Evolutionary conservation across 2,329 filamentous ascomycete species (phyloP).

Genomic region (Fusarium sarcochroum): DNA sequence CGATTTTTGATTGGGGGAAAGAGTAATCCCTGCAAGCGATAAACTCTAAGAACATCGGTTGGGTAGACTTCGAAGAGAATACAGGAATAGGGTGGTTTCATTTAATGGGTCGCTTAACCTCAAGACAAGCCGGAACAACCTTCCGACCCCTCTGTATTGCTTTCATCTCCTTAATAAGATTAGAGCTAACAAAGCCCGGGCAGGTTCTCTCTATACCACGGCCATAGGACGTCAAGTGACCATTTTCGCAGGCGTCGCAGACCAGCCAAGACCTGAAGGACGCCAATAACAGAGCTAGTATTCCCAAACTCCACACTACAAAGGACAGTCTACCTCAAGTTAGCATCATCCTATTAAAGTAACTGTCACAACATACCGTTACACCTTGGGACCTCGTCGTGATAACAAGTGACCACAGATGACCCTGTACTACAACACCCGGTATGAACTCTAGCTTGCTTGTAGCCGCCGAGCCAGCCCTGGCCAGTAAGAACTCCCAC

Average conservation of each 20-base stretch:
- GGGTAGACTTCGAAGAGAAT: too few relatives aligned
- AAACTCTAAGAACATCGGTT: too few relatives aligned
- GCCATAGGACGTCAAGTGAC: conserved; percentile 13
- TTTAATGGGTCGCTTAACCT: too few relatives aligned
- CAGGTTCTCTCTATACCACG: conserved; percentile 12
- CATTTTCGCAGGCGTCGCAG: conserved; percentile 5
- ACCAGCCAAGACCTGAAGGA: conserved; percentile 16
- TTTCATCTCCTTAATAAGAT: too few relatives aligned
- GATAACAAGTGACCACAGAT: conserved; percentile 21
- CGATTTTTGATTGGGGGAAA: too few relatives aligned
- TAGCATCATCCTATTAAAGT: not conserved
- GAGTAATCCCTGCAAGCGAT: too few relatives aligned
- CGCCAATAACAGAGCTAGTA: conserved; percentile 2
- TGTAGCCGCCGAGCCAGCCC: not conserved
- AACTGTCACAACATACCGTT: conserved; percentile 1
- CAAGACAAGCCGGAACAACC: too few relatives aligned
- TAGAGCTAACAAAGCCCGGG: too few relatives aligned
- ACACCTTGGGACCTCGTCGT: conserved; percentile 3
- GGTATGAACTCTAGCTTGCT: not conserved
- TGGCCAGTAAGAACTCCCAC: conserved; percentile 9
- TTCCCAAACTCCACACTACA: conserved; percentile 2
- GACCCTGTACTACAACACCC: conserved; percentile 8
- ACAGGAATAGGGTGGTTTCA: too few relatives aligned
- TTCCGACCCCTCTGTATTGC: too few relatives aligned
- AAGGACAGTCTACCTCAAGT: not conserved